Evolutionary conservation across 164 flowering plant species (phyloP), one percentile per base, ranked within the genome.

Genomic region (grape (Vitis vinifera)): DNA sequence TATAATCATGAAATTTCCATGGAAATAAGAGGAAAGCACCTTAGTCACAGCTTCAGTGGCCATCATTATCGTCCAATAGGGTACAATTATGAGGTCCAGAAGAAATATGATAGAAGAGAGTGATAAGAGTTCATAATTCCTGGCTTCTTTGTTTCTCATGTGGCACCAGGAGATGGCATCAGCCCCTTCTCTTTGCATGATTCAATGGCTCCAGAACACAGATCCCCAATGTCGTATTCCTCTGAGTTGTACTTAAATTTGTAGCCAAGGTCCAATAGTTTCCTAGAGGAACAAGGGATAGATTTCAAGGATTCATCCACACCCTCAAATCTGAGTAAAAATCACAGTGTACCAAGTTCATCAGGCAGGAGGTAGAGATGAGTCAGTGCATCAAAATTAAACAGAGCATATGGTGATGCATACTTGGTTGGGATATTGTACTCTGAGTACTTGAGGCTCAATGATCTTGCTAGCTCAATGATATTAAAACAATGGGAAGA

Each of bases 381-480:
- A 53, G 56, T 13, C 44, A 12, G 13, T 53, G 15, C 56, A 53
- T 13, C 56, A 10, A 51, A 9, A 51, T 8, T 10, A 8, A 10
- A 51, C 8, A 51, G 53, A 9, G 8, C 13, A 51, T 10, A 10
- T 51, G 14, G 3, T 51, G 2, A 51, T 51, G 3, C 53, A 11
- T 59, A 74, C 72, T 68, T 64, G 27, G 73, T 66, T 8, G 73
- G 74, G 50, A 75, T 31, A 15, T 53, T 49, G 37, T 60, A 70
- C 15, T 61, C 68, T 0, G 74, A 70, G 53, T 55, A 70, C 19
- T 61, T 70, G 1, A 65, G 48, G 37, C 29, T 66, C 3, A 75
- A 70, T 63, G 59, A 29, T 29, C 55, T 67, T 1, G 74, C 73
- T 14, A 70, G 56, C 10, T 62, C 50, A 29, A 47, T 2, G 60